These are phyloP conservation scores for Pichia sp. DNA, from an alignment of 1,139 yeast genomes.

Conservation along the genomic window DNA sequence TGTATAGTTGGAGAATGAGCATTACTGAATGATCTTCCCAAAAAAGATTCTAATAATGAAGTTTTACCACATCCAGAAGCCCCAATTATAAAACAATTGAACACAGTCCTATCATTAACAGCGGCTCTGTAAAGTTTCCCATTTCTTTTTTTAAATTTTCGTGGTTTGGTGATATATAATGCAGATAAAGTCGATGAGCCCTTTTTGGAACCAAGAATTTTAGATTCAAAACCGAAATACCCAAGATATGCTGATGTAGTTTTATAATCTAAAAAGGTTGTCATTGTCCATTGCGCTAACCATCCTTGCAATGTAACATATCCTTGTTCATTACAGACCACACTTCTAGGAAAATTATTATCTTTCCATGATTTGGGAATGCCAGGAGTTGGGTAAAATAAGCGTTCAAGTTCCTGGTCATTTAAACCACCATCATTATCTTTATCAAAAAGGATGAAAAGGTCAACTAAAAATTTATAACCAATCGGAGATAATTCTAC, in stretches of 20 bases:
- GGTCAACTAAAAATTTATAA: conserved; percentile 81
- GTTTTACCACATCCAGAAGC: conserved; percentile 83
- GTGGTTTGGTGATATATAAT: conserved; percentile 72
- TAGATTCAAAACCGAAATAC: conserved; percentile 72
- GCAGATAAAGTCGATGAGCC: conserved; percentile 39
- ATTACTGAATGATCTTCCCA: conserved; percentile 68
- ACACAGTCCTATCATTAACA: conserved; percentile 79
- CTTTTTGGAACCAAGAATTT: conserved; percentile 19
- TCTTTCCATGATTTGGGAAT: conserved; percentile 83
- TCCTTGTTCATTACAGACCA: conserved; percentile 86
- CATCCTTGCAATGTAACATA: conserved; percentile 92
- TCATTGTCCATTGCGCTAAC: conserved; percentile 98
- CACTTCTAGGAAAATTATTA: conserved; percentile 75
- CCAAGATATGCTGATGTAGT: conserved; percentile 86
- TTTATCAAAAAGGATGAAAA: conserved; percentile 78
- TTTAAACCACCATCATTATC: conserved; percentile 95
- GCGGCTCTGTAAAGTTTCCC: conserved; percentile 62
- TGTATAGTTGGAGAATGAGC: conserved; percentile 75
- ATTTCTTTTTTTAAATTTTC: conserved; percentile 57
- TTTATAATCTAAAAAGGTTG: conserved; percentile 77
- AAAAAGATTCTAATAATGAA: conserved; percentile 72
- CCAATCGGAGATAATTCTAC: conserved; percentile 95
- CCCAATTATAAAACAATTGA: conserved; percentile 84
- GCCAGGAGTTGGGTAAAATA: conserved; percentile 90
- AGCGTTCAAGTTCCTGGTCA: conserved; percentile 55